Conservation (phyloP, 2,329 filamentous ascomycete genomes). For the Hymenoscyphus albidus region DNA sequence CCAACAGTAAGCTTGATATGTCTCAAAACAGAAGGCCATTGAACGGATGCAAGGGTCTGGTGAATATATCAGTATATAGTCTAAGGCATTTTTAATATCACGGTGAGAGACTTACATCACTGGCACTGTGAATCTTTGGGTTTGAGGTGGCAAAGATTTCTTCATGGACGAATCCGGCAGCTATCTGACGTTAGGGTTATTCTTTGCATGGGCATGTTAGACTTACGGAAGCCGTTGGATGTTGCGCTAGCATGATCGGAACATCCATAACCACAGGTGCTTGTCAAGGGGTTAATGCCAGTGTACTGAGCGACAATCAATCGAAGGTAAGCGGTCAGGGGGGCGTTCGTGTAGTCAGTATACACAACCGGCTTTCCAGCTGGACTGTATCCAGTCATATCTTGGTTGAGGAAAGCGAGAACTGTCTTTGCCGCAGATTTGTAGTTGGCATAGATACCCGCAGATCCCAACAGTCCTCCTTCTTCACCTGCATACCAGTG, state of each 20-base stretch:
- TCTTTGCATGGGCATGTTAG: background rate
- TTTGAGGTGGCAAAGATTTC: slow-evolving; percentile 1
- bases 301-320: slow-evolving; percentile 1
- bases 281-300: background rate
- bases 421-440: slow-evolving; percentile 66
- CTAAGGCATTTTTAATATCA: too few species aligned
- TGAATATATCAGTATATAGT: background rate
- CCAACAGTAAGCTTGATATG: slow-evolving; percentile 7
- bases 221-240: slow-evolving; percentile 6
- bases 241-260: slow-evolving; percentile 6
- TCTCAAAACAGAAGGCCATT: slow-evolving; percentile 1
- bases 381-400: slow-evolving; percentile 70
- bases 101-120: slow-evolving; percentile 2
- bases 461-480: slow-evolving; percentile 77
- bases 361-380: slow-evolving; percentile 2
- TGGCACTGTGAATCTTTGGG: slow-evolving; percentile 7
- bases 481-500: slow-evolving; percentile 93
- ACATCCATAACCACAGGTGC: slow-evolving; percentile 7
- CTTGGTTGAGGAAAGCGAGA: slow-evolving; percentile 94
- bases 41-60: slow-evolving; percentile 1
- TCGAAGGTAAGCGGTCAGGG: background rate
- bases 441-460: slow-evolving; percentile 80
- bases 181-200: background rate
- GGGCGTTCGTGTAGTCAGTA: slow-evolving; percentile 6
- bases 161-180: slow-evolving; percentile 3